These are phyloP conservation scores for Lichtheimia ornata DNA, from an alignment of 371 early-diverging fungal species.

Conservation along the genomic window DNA sequence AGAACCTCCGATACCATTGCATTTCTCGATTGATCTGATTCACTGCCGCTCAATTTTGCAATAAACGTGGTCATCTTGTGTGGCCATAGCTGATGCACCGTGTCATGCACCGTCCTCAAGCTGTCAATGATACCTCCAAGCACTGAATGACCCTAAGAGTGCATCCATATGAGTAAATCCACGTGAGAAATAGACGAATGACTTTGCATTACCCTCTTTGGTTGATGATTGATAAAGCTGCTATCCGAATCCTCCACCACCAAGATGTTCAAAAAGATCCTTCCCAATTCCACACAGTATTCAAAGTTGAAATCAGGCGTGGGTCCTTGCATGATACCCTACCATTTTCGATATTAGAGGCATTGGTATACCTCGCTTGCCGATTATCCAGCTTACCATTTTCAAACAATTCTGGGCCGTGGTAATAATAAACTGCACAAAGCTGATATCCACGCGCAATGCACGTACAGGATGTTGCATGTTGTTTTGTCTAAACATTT, in stretches of 20 bases:
- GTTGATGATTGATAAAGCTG: slow-evolving; percentile 32
- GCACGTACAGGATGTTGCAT: slow-evolving; percentile 15
- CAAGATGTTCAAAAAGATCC: slow-evolving; percentile 28
- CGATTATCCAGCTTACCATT: slow-evolving; percentile 2
- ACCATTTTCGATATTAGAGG: neutral
- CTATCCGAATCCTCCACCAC: slow-evolving; percentile 40
- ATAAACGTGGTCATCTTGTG: slow-evolving; percentile 8
- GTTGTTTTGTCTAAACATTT: slow-evolving; percentile 29
- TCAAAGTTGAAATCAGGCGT: slow-evolving; percentile 9
- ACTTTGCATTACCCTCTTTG: slow-evolving; percentile 21
- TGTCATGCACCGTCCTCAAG: slow-evolving; percentile 19
- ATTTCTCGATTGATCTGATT: slow-evolving; percentile 1
- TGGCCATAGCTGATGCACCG: slow-evolving; percentile 32
- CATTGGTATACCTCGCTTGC: neutral
- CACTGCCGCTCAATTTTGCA: neutral
- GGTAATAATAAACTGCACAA: slow-evolving; percentile 45
- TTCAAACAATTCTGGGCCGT: slow-evolving; percentile 23
- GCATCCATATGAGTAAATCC: neutral
- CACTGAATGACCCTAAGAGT: slow-evolving; percentile 18
- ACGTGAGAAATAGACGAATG: slow-evolving; percentile 5
- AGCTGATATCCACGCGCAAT: slow-evolving; percentile 40
- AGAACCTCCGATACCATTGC: slow-evolving; percentile 7
- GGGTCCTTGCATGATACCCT: slow-evolving; percentile 2
- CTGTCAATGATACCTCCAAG: slow-evolving; percentile 17
- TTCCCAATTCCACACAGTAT: slow-evolving; percentile 15